Evolutionary conservation across 176 grass and related monocot genomes (phyloP), one percentile per base, ranked within the genome.

Genomic region (Paspalum notatum): DNA sequence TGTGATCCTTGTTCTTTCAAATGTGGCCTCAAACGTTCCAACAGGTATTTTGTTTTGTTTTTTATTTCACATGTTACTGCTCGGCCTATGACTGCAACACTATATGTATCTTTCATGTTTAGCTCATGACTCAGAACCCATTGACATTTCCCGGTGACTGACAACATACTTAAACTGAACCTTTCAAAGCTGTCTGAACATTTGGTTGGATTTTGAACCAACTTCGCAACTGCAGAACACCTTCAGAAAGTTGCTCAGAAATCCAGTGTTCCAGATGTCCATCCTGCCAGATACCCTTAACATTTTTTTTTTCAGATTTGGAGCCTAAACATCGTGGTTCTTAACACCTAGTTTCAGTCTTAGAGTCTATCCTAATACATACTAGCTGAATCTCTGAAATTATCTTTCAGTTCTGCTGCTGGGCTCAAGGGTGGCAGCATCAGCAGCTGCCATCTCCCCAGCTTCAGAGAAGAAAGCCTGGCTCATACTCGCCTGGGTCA

Each of bases 1-100:
- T 1, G 96, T 99, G 8, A 83, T 99, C 32, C 88, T 99, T 63
- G 26, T 99, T 45, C 92, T 99, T 50, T 99, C 96, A 70, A 99
- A 99, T 59, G 87, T 99, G 26, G 96, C 96, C 55, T 99, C 96
- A 17, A 99, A 99, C 65, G 96, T 99, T 43, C 96, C 96, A 61
- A 99, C 96, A 72, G 96, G 96, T 98, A 88, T 14, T 32, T 1
- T 32, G 32, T 32, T 32, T 32, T 32, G n/a, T 32, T 32, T 32
- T 32, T 32, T 32, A 32, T 32, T 7, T 37, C 12, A 17, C 11
- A 40, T 48, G 53, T 5, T 44, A 22, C 24, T 72, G 37, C 20
- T 51, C 32, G 32, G 32, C 32, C 32, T 60, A 43, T 52, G 5
- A 22, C n/a, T 51, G 20, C 25, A 10, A 3, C 45, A 12, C 38